Conservation (phyloP, 2,329 filamentous ascomycete genomes). For the Pseudogymnoascus sp. region DNA sequence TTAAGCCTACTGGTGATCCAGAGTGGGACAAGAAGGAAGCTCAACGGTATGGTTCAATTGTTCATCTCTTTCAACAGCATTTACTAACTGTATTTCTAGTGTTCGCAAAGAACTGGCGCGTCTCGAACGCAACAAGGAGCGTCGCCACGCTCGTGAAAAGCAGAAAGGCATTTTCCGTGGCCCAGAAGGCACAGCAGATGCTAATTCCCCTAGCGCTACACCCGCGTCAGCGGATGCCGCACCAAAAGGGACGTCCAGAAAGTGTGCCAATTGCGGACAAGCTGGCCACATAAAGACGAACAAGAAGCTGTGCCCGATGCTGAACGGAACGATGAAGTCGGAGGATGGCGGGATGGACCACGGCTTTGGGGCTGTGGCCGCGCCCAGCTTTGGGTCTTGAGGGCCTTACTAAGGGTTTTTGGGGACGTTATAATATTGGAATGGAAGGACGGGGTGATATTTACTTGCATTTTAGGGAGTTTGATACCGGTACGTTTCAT, state of each 20-base stretch:
- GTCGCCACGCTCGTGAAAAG: conserved; percentile 82
- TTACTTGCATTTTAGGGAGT: background rate
- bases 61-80: conserved; percentile 10
- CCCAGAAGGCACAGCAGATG: conserved; percentile 21
- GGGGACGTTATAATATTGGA: background rate
- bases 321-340: conserved; percentile 72
- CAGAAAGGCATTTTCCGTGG: conserved; percentile 56
- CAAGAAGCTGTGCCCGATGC: conserved; percentile 88
- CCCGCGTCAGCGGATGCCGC: conserved; percentile 43
- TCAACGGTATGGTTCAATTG: conserved; percentile 40
- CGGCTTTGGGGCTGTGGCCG: conserved; percentile 45
- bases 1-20: conserved; percentile 57
- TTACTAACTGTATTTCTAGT: conserved; percentile 35
- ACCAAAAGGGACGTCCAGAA: conserved; percentile 65
- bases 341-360: conserved; percentile 50
- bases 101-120: conserved; percentile 71
- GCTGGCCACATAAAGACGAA: conserved; percentile 98
- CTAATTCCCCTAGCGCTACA: conserved; percentile 37
- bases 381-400: conserved; percentile 16
- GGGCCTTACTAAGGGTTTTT: background rate
- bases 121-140: conserved; percentile 84
- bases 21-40: conserved; percentile 58
- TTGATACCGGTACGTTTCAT: conserved; percentile 1
- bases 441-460: background rate
- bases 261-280: conserved; percentile 96